These are phyloP conservation scores for Trifolium dubium DNA, from an alignment of 306 rosid genomes.

Conservation along the genomic window DNA sequence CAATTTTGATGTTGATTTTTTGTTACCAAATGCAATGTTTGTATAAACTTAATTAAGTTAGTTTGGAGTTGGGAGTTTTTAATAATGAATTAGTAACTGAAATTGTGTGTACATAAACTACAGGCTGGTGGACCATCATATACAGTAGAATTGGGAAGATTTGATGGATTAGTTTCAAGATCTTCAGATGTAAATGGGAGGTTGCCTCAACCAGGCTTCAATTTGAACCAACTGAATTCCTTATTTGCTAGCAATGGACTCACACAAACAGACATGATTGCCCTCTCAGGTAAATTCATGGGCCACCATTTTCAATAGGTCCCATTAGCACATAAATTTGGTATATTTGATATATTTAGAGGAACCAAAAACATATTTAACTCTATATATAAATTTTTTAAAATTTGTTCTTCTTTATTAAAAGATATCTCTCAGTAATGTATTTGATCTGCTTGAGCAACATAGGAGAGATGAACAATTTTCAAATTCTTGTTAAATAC, in stretches of 20 bases:
- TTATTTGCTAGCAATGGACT: constrained; percentile 61
- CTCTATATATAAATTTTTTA: too few relatives aligned
- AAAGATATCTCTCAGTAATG: too few relatives aligned
- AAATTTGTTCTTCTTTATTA: too few relatives aligned
- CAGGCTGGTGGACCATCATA: constrained; percentile 80
- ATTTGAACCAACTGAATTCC: constrained; percentile 65
- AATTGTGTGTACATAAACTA: background rate
- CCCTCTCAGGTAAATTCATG: constrained; percentile 69
- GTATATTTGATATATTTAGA: too few relatives aligned
- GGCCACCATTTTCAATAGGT: background rate
- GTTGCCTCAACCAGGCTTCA: constrained; percentile 58
- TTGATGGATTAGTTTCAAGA: constrained; percentile 69
- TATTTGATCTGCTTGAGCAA: too few relatives aligned
- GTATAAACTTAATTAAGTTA: too few relatives aligned
- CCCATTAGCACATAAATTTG: too few relatives aligned
- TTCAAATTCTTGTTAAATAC: too few relatives aligned
- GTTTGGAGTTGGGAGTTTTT: background rate
- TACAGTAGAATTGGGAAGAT: constrained; percentile 73
- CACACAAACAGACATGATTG: constrained; percentile 73
- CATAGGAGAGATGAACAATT: too few relatives aligned
- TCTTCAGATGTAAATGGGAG: constrained; percentile 63
- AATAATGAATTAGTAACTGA: background rate
- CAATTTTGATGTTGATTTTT: too few relatives aligned
- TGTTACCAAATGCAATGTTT: too few relatives aligned
- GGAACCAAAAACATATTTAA: too few relatives aligned